phyloP scores from a whole-genome alignment of 768 basidiomycete genomes.

The Saitozyma podzolica region DNA sequence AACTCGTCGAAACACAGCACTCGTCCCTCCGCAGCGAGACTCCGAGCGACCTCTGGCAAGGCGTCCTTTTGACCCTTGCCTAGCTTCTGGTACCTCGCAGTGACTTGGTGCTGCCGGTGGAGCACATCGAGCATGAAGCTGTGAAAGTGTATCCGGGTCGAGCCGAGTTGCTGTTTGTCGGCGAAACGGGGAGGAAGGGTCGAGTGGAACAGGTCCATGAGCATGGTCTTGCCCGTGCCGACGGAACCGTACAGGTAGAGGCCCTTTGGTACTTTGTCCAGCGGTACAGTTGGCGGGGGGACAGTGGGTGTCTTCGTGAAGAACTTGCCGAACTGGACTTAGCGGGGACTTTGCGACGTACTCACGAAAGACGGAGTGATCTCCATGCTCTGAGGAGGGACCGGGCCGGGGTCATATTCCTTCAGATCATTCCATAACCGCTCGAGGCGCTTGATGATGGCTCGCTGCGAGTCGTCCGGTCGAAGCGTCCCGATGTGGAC shows the following conservation, averaged over 20 bases:
- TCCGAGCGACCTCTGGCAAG: conserved; percentile 80
- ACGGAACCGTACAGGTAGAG: conserved; percentile 96
- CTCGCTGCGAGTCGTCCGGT: conserved; percentile 78
- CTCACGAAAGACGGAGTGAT: conserved; percentile 41
- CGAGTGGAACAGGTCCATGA: conserved; percentile 96
- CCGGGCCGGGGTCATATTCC: conserved; percentile 68
- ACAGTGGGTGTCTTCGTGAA: conserved; percentile 16
- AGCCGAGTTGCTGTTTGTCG: conserved; percentile 22
- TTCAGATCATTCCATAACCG: conserved; percentile 70
- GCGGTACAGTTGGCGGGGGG: conserved; percentile 50
- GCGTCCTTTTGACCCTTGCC: conserved; percentile 74
- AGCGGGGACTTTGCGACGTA: conserved; percentile 1
- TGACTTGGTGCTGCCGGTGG: conserved; percentile 61
- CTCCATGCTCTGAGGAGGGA: conserved; percentile 55
- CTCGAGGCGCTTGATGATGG: conserved; percentile 80
- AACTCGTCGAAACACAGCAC: conserved; percentile 98
- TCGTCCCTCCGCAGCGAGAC: conserved; percentile 77
- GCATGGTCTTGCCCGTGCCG: conserved; percentile 92
- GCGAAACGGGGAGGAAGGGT: conserved; percentile 59
- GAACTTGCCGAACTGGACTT: conserved; percentile 31
- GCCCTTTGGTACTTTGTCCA: conserved; percentile 70
- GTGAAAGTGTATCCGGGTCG: conserved; percentile 85
- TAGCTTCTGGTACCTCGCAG: conserved; percentile 45
- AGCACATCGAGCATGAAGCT: conserved; percentile 99
- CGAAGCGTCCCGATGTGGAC: conserved; percentile 62